These are phyloP conservation scores for Lentinus brumalis DNA, from an alignment of 768 basidiomycete species.

Conservation along the genomic window DNA sequence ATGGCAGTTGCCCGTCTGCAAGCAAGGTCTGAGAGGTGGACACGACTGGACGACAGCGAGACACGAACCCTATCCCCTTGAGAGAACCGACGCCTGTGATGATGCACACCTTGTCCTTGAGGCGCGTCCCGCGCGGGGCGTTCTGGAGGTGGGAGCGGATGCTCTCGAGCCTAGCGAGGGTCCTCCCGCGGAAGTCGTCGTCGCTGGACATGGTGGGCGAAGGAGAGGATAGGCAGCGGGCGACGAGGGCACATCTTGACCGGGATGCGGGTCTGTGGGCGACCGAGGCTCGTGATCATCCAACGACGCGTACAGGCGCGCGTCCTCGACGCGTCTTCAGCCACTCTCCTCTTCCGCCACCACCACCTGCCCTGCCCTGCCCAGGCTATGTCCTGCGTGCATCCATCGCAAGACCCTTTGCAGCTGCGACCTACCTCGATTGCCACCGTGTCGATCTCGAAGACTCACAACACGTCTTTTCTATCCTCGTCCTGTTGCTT, in stretches of 20 bases:
- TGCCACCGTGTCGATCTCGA: too few relatives aligned
- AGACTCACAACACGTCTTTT: too few relatives aligned
- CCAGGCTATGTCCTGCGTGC: not conserved
- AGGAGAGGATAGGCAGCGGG: not conserved
- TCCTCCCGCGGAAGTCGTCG: conserved; percentile 59
- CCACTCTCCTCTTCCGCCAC: conserved; percentile 27
- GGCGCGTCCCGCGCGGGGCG: conserved; percentile 52
- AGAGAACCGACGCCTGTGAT: conserved; percentile 87
- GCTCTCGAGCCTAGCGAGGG: conserved; percentile 64
- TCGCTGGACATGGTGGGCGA: conserved; percentile 12
- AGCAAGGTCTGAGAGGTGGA: conserved; percentile 1
- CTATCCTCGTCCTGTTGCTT: too few relatives aligned
- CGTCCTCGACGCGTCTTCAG: conserved; percentile 56
- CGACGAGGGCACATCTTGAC: not conserved
- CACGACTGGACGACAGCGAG: not conserved
- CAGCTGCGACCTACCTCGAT: too few relatives aligned
- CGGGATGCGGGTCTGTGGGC: not conserved
- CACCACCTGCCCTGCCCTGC: not conserved
- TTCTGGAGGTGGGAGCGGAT: conserved; percentile 68
- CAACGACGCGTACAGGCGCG: conserved; percentile 22
- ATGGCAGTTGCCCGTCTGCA: conserved; percentile 70
- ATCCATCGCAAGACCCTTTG: too few relatives aligned
- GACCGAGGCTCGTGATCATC: not conserved
- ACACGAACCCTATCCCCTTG: conserved; percentile 82
- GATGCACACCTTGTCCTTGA: conserved; percentile 80